phyloP scores from a whole-genome alignment of 78 protist species.

The Salpingoeca rosetta region DNA sequence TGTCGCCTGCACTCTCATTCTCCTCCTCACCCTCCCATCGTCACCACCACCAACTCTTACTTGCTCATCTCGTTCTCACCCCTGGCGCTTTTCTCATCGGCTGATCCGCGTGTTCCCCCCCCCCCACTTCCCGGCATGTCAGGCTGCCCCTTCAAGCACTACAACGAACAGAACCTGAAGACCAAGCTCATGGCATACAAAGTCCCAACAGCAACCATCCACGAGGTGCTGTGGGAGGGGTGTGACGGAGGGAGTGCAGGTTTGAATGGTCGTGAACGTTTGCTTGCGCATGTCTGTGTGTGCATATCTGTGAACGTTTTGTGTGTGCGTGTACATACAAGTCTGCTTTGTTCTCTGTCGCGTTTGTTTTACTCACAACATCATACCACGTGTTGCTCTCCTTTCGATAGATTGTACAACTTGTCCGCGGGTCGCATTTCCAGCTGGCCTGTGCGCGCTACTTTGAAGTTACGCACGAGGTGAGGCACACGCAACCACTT shows the following conservation, averaged over 20 bases:
- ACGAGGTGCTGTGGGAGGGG: too few species aligned
- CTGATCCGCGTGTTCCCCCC: too few species aligned
- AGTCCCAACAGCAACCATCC: not conserved
- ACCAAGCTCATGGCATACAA: not conserved
- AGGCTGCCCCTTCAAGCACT: constrained; percentile 58
- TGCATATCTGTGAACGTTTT: not conserved
- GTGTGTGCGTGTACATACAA: too few species aligned
- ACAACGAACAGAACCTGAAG: constrained; percentile 14
- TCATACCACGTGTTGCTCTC: not conserved
- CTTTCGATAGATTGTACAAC: constrained; percentile 13
- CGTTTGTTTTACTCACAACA: not conserved
- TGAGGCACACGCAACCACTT: not conserved
- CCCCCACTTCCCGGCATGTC: too few species aligned
- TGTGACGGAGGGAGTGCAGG: too few species aligned
- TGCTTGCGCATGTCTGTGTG: too few species aligned
- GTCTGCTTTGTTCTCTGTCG: too few species aligned
- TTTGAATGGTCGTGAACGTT: too few species aligned
- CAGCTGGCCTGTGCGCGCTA: constrained; percentile 44
- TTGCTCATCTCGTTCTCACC: constrained; percentile 52
- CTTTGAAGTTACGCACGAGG: constrained; percentile 20
- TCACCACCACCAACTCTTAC: constrained; percentile 8
- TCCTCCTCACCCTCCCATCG: too few species aligned
- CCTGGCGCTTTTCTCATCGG: too few species aligned
- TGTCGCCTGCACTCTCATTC: constrained; percentile 9
- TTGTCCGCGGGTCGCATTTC: constrained; percentile 30